A percentile compares a stretch with the other conserved stretches of the same genome.
Evolutionary conservation across 495 filamentous ascomycete genomes (phyloP).

Genomic region (Margaritispora aquatica): DNA sequence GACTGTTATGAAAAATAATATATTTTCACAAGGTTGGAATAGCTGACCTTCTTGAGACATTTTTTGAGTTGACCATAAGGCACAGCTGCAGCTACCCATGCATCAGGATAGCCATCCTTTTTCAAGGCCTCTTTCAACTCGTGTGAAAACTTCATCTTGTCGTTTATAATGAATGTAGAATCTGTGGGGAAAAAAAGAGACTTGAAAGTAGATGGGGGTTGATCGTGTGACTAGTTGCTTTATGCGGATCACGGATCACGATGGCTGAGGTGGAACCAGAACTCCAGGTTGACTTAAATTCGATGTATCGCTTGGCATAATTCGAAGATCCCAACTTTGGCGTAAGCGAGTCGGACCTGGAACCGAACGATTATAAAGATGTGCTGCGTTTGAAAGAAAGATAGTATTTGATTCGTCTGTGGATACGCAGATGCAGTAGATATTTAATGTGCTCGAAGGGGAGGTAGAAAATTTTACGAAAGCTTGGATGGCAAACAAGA

Average conservation of each 20-base stretch:
- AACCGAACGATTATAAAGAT: too few relatives aligned
- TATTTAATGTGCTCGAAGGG: neutral
- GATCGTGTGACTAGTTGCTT: neutral
- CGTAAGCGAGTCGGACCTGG: too few relatives aligned
- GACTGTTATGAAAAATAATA: neutral
- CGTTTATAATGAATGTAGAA: neutral
- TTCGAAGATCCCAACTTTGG: too few relatives aligned
- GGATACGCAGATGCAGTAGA: neutral
- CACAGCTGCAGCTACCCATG: constrained; percentile 65
- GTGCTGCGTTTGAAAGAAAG: too few relatives aligned
- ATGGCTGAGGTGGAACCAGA: neutral
- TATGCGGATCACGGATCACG: neutral
- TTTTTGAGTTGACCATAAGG: constrained; percentile 72
- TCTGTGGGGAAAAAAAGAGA: neutral
- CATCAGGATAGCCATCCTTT: constrained; percentile 50
- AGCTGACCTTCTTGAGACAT: constrained; percentile 59
- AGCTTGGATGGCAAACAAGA: neutral
- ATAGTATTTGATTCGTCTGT: neutral
- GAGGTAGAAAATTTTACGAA: neutral
- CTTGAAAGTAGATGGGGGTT: neutral
- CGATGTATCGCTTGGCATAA: too few relatives aligned
- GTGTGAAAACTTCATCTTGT: constrained; percentile 70
- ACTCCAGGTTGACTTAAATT: neutral
- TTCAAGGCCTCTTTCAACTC: constrained; percentile 53
- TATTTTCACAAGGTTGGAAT: neutral